A percentile compares a stretch with the other conserved stretches of the same genome.
Evolutionary conservation across 768 basidiomycete species (phyloP).

Genomic region (Mycena galericulata): DNA sequence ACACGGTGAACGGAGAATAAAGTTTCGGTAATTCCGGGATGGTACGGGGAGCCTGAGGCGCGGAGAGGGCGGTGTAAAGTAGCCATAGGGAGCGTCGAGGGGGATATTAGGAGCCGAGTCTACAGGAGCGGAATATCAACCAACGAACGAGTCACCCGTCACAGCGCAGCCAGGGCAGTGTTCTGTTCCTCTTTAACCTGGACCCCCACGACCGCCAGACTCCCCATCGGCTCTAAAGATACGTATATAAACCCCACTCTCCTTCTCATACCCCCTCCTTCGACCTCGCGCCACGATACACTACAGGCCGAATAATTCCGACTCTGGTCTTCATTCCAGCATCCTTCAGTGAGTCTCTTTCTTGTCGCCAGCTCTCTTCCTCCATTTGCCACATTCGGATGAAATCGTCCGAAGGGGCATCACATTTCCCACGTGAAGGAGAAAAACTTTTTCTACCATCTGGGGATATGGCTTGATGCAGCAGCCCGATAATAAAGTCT

Average conservation of each 20-base stretch:
- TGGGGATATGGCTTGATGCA: not conserved
- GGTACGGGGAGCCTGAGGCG: slow-evolving; percentile 3
- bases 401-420: not conserved
- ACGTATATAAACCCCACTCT: slow-evolving; percentile 16
- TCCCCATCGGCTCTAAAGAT: slow-evolving; percentile 16
- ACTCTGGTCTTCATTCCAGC: not conserved
- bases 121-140: not conserved
- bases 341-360: no score
- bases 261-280: slow-evolving; percentile 7
- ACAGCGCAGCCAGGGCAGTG: not conserved
- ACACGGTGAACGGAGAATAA: not conserved
- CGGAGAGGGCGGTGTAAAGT: not conserved
- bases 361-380: not conserved
- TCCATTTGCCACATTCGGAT: slow-evolving; percentile 6
- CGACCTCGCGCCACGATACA: not conserved
- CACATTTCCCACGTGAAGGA: not conserved
- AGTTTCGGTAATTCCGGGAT: slow-evolving; percentile 3
- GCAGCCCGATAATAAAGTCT: slow-evolving; percentile 2
- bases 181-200: not conserved
- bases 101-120: not conserved
- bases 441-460: slow-evolving; percentile 30
- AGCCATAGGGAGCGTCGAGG: not conserved
- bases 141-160: not conserved
- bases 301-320: slow-evolving; percentile 28
- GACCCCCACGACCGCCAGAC: slow-evolving; percentile 23